Conservation (phyloP, 2,329 filamentous ascomycete genomes). For the Sclerotiophoma versabilis region DNA sequence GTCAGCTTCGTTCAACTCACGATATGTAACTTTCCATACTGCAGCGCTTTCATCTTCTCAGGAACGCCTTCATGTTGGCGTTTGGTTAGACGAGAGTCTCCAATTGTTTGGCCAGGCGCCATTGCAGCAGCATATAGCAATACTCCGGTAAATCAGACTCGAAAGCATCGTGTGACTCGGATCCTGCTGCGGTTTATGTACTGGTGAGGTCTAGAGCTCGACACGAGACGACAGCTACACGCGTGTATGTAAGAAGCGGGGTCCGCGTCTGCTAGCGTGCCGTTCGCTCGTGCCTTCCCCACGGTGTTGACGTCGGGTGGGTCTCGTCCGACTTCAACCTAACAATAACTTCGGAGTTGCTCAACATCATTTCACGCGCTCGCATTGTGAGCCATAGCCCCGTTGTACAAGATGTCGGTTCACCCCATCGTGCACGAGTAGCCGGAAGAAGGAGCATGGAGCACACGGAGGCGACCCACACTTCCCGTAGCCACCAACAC, state of each 20-base stretch:
- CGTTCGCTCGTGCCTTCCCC: background rate
- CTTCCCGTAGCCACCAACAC: too few species aligned
- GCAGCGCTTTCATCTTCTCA: conserved; percentile 32
- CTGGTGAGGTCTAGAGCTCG: background rate
- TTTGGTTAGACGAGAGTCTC: background rate
- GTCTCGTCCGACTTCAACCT: background rate
- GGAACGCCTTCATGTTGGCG: conserved; percentile 15
- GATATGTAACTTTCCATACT: conserved; percentile 17
- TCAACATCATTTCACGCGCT: too few species aligned
- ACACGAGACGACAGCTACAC: background rate
- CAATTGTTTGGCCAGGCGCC: background rate
- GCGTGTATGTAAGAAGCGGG: conserved; percentile 10
- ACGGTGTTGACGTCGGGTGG: background rate
- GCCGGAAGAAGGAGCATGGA: too few species aligned
- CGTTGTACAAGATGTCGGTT: too few species aligned
- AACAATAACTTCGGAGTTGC: too few species aligned
- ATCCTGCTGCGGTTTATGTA: background rate
- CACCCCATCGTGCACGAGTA: too few species aligned
- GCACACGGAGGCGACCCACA: too few species aligned
- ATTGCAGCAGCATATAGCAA: background rate
- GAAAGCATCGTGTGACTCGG: background rate
- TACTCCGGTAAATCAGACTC: background rate
- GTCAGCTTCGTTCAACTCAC: background rate
- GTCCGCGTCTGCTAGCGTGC: background rate
- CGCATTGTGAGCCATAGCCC: too few species aligned